Evolutionary conservation across 768 basidiomycete species (phyloP).

Genomic region (Leccinum broughii): DNA sequence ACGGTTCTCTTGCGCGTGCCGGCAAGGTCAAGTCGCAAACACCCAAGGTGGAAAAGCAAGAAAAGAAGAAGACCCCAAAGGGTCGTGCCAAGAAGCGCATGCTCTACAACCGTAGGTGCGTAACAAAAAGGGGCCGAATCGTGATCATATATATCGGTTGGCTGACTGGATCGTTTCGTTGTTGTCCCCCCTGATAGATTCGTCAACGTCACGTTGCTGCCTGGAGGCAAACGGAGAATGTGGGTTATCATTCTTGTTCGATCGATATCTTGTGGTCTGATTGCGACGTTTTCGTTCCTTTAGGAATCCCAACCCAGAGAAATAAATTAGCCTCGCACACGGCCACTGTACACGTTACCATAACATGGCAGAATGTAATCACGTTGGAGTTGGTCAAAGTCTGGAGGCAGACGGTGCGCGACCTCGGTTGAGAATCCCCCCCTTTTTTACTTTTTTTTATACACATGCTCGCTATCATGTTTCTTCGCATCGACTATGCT

Average conservation of each 20-base stretch:
- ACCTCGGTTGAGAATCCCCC: conserved; percentile 1
- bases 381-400: conserved; percentile 12
- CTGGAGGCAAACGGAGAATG: conserved; percentile 95
- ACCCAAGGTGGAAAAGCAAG: conserved; percentile 97
- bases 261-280: conserved; percentile 40
- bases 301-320: conserved; percentile 34
- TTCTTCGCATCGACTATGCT: conserved; percentile 16
- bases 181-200: conserved; percentile 49
- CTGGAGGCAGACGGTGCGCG: conserved; percentile 7
- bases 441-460: conserved; percentile 6
- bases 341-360: conserved; percentile 13
- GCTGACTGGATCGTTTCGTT: not conserved
- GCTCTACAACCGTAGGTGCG: conserved; percentile 90
- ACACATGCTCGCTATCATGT: conserved; percentile 11
- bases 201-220: conserved; percentile 90
- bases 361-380: conserved; percentile 12
- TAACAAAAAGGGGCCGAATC: conserved; percentile 12
- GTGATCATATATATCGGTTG: too few species aligned
- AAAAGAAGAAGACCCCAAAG: conserved; percentile 98
- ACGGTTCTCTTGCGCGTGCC: conserved; percentile 99
- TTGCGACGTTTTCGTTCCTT: not conserved
- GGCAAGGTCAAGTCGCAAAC: conserved; percentile 82
- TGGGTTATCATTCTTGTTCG: conserved; percentile 50
- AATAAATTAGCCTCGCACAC: conserved; percentile 16
- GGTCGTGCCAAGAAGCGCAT: conserved; percentile 98